phyloP scores from a whole-genome alignment of 2,329 filamentous ascomycete genomes.

The Penicillium aurantiogriseum region DNA sequence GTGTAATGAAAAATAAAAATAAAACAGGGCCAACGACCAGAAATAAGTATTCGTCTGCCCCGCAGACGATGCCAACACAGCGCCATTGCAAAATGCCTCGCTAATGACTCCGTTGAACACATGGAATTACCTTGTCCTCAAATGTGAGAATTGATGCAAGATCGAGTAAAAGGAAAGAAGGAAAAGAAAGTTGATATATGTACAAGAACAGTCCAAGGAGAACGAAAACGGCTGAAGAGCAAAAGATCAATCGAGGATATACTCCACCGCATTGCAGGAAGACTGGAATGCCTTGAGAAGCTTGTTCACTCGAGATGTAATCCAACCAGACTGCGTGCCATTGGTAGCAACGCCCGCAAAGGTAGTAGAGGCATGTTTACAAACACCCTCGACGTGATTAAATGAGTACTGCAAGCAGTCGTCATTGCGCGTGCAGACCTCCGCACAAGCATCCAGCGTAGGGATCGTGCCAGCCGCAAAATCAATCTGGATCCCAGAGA shows the following conservation, averaged over 20 bases:
- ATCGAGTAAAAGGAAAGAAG: slow-evolving; percentile 1
- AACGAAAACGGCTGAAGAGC: background rate
- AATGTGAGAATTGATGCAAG: background rate
- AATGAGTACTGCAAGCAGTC: slow-evolving; percentile 31
- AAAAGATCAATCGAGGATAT: slow-evolving; percentile 19
- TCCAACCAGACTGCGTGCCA: slow-evolving; percentile 28
- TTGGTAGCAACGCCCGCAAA: slow-evolving; percentile 18
- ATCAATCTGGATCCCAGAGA: slow-evolving; percentile 17
- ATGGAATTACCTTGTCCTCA: background rate
- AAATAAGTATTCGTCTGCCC: slow-evolving; percentile 8
- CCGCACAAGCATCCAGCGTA: slow-evolving; percentile 21
- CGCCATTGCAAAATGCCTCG: slow-evolving; percentile 18
- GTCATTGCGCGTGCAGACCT: slow-evolving; percentile 22
- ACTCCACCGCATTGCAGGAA: slow-evolving; percentile 26
- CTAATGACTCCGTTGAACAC: slow-evolving; percentile 11
- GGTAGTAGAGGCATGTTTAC: slow-evolving; percentile 23
- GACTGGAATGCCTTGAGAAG: slow-evolving; percentile 23
- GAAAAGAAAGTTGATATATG: slow-evolving; percentile 13
- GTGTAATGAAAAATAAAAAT: background rate
- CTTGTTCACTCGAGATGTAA: slow-evolving; percentile 22
- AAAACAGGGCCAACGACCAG: background rate
- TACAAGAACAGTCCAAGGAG: slow-evolving; percentile 7
- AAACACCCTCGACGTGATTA: slow-evolving; percentile 14
- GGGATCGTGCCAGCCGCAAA: slow-evolving; percentile 17
- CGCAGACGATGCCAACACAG: slow-evolving; percentile 10